These are phyloP conservation scores for Elsinoe perseae DNA, from an alignment of 2,329 filamentous ascomycete genomes.

Conservation along the genomic window DNA sequence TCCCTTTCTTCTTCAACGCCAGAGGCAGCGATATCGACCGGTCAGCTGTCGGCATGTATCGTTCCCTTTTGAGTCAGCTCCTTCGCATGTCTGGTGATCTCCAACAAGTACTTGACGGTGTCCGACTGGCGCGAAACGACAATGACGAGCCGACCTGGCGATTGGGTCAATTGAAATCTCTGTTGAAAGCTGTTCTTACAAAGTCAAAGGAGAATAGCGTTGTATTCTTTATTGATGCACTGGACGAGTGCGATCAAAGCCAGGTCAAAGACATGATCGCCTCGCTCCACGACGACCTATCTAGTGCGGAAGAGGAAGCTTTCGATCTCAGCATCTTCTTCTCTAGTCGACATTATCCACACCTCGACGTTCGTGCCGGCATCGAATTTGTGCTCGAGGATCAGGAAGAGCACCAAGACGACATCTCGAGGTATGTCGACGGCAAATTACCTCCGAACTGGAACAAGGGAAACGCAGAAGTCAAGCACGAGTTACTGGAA, in stretches of 20 bases:
- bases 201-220: slow-evolving; percentile 25
- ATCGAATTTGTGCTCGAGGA: slow-evolving; percentile 31
- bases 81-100: slow-evolving; percentile 32
- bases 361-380: slow-evolving; percentile 30
- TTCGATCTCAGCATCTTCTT: slow-evolving; percentile 31
- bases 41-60: slow-evolving; percentile 43
- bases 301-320: slow-evolving; percentile 21
- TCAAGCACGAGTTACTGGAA: slow-evolving; percentile 29
- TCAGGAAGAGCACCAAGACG: slow-evolving; percentile 29
- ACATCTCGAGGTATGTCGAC: slow-evolving; percentile 31
- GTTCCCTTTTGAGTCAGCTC: slow-evolving; percentile 44
- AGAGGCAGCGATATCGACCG: slow-evolving; percentile 40
- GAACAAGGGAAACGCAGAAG: slow-evolving; percentile 19
- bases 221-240: slow-evolving; percentile 38
- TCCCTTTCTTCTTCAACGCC: slow-evolving; percentile 47
- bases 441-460: slow-evolving; percentile 26
- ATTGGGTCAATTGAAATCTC: slow-evolving; percentile 24
- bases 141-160: slow-evolving; percentile 20
- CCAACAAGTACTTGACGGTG: slow-evolving; percentile 28
- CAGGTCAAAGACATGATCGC: slow-evolving; percentile 31
- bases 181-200: slow-evolving; percentile 25
- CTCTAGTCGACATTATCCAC: slow-evolving; percentile 40
- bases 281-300: slow-evolving; percentile 27
- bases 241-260: slow-evolving; percentile 40
- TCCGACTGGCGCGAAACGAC: slow-evolving; percentile 20